These are phyloP conservation scores for Tubosaeta brunneosetosa DNA, from an alignment of 768 basidiomycete genomes.

Conservation along the genomic window DNA sequence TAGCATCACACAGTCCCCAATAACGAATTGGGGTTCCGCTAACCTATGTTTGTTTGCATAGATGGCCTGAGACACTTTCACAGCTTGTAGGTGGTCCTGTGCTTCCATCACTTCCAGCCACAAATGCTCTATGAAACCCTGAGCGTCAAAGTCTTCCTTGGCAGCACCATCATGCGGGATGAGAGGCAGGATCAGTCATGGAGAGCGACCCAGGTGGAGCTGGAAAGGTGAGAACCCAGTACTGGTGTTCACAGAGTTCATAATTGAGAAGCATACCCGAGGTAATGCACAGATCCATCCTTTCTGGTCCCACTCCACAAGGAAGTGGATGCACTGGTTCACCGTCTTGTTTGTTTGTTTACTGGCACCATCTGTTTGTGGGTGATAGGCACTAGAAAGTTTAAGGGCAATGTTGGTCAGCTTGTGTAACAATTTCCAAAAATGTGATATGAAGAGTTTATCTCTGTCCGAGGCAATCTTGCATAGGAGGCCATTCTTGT, in stretches of 20 bases:
- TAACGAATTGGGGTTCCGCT: background rate
- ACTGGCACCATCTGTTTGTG: background rate
- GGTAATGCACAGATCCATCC: background rate
- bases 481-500: background rate
- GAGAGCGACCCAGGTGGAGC: background rate
- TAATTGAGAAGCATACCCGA: background rate
- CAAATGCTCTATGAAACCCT: background rate
- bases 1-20: background rate
- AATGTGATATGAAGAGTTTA: background rate
- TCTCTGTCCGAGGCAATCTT: background rate
- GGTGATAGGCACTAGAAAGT: background rate
- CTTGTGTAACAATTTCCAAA: background rate
- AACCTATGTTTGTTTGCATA: background rate
- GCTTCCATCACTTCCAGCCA: background rate
- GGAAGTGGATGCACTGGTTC: background rate
- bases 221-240: background rate
- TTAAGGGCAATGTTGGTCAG: background rate
- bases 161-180: fast-evolving
- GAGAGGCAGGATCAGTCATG: background rate
- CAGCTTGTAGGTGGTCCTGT: background rate
- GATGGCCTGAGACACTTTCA: background rate
- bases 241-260: background rate
- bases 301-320: background rate
- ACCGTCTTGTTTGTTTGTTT: background rate
- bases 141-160: background rate